Evolutionary conservation across 2,329 filamentous ascomycete genomes (phyloP), one percentile per base, ranked within the genome.

Genomic region (Aspergillus felis): DNA sequence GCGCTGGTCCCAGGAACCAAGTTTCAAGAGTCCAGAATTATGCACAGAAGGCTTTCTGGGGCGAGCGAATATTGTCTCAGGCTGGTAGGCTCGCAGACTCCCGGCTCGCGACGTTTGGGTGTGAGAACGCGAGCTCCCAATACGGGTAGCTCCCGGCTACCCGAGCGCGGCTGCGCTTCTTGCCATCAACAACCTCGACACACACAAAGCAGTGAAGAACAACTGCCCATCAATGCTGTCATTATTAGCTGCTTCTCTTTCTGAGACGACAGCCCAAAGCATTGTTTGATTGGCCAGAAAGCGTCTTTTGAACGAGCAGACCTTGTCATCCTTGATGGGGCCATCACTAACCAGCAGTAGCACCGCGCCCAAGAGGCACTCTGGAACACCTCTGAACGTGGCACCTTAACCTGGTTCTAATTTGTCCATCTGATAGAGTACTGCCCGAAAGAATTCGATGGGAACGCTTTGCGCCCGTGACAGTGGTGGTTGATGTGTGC

Each of bases 111-210:
- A 35, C 4, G 44, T 27, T 24, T 14, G 12, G 24, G 44, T 22
- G 20, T 24, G 42, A 22, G 44, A 25, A 25, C 20, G 54, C 47
- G 56, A 44, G 51, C 55, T 48, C 58, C 61, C 53, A 62, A 62
- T 59, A 61, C 65, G 66, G 66, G 59, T 61, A 61, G 58, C 62
- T 62, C 61, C 57, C 54, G 58, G 58, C 57, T 55, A 56, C 60
- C 61, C 61, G 60, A 61, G 59, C 62, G 66, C 63, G 57, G 61
- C 59, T 59, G 63, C 64, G 62, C 61, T 64, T 62, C 62, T 27
- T 59, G 61, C 61, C 59, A 57, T 58, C 58, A 57, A 59, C 55
- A 58, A 22, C 48, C 54, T 46, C 50, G 49, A 50, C 28, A 53
- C 47, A n/a, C 46, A 51, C 50, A 49, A 22, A 47, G 22, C 44